These are phyloP conservation scores for Stevia rebaudiana DNA, from an alignment of 140 eudicot species.

Conservation along the genomic window DNA sequence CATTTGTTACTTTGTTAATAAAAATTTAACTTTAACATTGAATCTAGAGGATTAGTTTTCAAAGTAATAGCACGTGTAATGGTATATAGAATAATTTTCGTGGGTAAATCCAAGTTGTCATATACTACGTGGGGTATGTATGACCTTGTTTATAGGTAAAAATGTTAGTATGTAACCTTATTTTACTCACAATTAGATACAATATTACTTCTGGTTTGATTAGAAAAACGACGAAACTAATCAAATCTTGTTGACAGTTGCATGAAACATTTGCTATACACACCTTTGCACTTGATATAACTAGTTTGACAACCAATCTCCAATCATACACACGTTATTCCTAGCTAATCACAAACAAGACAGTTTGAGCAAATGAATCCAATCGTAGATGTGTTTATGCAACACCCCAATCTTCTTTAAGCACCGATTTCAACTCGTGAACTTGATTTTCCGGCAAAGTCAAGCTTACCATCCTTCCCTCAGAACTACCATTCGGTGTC, in stretches of 20 bases:
- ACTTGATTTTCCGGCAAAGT: conserved; percentile 44
- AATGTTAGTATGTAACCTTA: no score
- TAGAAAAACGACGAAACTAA: no score
- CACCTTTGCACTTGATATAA: neutral
- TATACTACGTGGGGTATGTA: no score
- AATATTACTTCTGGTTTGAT: no score
- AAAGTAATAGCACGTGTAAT: no score
- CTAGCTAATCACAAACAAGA: neutral
- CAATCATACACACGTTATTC: neutral
- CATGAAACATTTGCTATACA: neutral
- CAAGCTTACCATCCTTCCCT: conserved; percentile 36
- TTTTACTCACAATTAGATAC: no score
- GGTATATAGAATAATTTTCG: no score
- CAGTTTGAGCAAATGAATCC: neutral
- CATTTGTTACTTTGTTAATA: no score
- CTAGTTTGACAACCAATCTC: neutral
- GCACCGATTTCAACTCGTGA: conserved; percentile 24
- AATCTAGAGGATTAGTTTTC: no score
- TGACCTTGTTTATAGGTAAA: no score
- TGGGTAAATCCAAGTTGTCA: no score
- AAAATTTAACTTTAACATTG: no score
- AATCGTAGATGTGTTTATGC: conserved; percentile 5
- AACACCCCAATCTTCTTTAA: conserved; percentile 35
- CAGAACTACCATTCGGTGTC: conserved; percentile 12
- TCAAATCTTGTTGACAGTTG: neutral